Conservation (phyloP, 2,329 filamentous ascomycete genomes). For the Acrodontium crateriforme region DNA sequence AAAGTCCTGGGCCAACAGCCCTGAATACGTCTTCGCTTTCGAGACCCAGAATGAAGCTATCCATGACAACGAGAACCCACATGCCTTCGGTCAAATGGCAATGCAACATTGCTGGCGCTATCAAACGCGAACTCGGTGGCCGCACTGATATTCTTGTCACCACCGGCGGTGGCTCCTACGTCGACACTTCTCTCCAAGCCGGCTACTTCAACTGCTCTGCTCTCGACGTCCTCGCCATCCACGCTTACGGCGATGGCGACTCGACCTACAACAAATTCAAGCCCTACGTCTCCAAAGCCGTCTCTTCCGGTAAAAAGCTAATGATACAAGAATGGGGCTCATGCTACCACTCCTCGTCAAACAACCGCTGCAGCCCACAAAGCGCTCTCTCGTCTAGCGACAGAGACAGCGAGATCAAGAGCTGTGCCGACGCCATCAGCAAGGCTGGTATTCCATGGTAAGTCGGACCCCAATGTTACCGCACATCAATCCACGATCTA, state of each 20-base stretch:
- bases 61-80: conserved; percentile 3
- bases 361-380: conserved; percentile 15
- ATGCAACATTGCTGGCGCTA: conserved; percentile 6
- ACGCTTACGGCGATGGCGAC: conserved; percentile 18
- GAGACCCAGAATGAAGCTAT: conserved; percentile 10
- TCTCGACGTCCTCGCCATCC: conserved; percentile 14
- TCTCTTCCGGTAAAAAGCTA: conserved; percentile 19
- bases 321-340: conserved; percentile 21
- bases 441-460: conserved; percentile 21
- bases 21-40: conserved; percentile 8
- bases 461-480: too few relatives aligned
- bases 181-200: conserved; percentile 4
- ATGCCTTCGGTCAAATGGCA: conserved; percentile 6
- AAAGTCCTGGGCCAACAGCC: conserved; percentile 5
- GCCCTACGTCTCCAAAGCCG: conserved; percentile 15
- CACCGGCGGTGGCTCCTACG: conserved; percentile 8
- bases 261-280: conserved; percentile 11
- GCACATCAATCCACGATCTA: too few relatives aligned
- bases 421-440: conserved; percentile 17
- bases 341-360: conserved; percentile 18
- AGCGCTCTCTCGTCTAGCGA: conserved; percentile 1
- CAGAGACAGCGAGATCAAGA: conserved; percentile 16
- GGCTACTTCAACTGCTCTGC: conserved; percentile 11
- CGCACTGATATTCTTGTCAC: conserved; percentile 6
- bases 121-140: conserved; percentile 5